phyloP scores from a whole-genome alignment of 108 stramenopile species.

The Stephanodiscus triporus region DNA sequence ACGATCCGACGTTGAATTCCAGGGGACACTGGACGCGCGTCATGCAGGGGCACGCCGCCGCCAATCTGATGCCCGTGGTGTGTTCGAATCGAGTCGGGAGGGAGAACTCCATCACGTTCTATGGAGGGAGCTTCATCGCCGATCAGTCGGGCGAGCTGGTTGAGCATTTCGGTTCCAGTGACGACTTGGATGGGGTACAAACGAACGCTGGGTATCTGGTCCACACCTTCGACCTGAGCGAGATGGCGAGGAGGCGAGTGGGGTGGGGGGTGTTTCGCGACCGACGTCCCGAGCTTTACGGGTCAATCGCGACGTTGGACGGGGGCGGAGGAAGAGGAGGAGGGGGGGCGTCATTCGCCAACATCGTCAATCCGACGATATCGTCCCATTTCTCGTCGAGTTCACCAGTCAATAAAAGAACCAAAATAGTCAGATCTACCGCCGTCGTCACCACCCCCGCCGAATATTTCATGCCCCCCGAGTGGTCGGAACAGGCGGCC shows the following conservation, averaged over 20 bases:
- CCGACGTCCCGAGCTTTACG: conserved; percentile 73
- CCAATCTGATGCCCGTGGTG: conserved; percentile 68
- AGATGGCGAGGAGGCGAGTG: conserved; percentile 43
- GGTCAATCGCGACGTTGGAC: conserved; percentile 58
- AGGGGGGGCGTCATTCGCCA: too few relatives aligned
- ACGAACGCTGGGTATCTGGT: conserved; percentile 29
- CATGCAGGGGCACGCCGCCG: conserved; percentile 75
- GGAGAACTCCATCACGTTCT: conserved; percentile 69
- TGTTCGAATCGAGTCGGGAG: conserved; percentile 66
- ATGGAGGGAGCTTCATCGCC: conserved; percentile 66
- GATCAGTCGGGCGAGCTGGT: conserved; percentile 45
- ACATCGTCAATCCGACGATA: too few relatives aligned
- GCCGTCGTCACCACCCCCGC: too few relatives aligned
- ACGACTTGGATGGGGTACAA: conserved; percentile 9
- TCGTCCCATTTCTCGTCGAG: too few relatives aligned
- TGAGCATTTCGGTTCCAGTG: conserved; percentile 29
- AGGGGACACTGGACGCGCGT: conserved; percentile 70
- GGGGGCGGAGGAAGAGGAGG: conserved; percentile 13
- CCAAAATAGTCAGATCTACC: too few relatives aligned
- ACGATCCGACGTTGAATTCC: conserved; percentile 59
- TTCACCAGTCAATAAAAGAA: too few relatives aligned
- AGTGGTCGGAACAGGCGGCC: too few relatives aligned
- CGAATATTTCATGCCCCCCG: too few relatives aligned
- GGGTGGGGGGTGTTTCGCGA: conserved; percentile 78
- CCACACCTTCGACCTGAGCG: conserved; percentile 35